phyloP scores from a whole-genome alignment of 169 alveolate genomes.

The Sarcocystis neurona region DNA sequence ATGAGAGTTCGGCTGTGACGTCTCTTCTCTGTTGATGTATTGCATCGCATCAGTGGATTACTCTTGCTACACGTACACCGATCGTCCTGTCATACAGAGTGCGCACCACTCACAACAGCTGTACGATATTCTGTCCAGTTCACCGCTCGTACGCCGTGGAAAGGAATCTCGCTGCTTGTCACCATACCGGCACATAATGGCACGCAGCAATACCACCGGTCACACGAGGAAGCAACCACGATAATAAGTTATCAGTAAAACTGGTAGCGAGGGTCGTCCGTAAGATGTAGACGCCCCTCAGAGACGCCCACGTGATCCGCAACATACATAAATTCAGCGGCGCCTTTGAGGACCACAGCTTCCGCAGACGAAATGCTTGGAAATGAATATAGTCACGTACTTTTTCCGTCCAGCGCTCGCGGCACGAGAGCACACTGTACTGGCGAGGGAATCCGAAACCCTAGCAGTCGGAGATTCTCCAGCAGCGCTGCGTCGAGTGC shows the following conservation, averaged over 20 bases:
- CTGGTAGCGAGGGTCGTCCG: neutral
- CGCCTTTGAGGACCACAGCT: neutral
- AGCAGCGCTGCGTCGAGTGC: too few species aligned
- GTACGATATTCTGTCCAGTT: too few species aligned
- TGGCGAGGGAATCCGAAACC: slow-evolving; percentile 13
- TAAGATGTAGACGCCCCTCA: neutral
- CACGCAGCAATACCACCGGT: too few species aligned
- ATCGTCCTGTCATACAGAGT: too few species aligned
- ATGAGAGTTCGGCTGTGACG: neutral
- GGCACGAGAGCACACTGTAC: slow-evolving; percentile 33
- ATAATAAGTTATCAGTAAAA: neutral
- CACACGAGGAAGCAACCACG: neutral
- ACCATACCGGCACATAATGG: too few species aligned
- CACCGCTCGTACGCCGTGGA: too few species aligned
- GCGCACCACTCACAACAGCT: too few species aligned
- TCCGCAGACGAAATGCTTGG: neutral
- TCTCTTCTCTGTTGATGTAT: neutral
- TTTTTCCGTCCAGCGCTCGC: neutral
- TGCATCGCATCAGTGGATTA: too few species aligned
- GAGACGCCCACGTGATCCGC: neutral
- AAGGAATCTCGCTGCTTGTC: too few species aligned
- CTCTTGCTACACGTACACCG: too few species aligned
- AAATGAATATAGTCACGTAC: neutral
- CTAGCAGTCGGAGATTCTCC: neutral
- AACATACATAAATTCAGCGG: neutral